Evolutionary conservation across 768 basidiomycete genomes (phyloP), one percentile per base, ranked within the genome.

Genomic region (Lactarius evosmus): DNA sequence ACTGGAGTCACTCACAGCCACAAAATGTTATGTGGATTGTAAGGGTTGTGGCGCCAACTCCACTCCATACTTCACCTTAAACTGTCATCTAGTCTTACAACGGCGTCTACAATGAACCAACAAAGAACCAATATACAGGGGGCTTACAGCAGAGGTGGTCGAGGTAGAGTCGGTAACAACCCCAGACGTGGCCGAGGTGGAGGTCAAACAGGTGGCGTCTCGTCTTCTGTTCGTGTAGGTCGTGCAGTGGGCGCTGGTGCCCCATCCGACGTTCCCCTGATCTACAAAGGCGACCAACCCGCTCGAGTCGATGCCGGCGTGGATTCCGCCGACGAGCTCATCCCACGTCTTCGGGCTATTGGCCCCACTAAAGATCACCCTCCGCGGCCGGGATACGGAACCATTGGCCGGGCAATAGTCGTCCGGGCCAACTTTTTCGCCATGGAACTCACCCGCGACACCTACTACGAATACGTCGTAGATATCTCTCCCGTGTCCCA

Each of bases 361-460:
- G 29, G 40, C 27, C 29, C 7, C 46, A 46, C 46, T 4, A 46
- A 46, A 14, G 67, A 66, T 7, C 50, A 66, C 0, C 67, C 66
- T 16, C 44, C 62, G 1, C 67, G 67, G 1, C 67, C 67, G 4
- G 67, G 67, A 1, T 69, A 61, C 30, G 68, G 68, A 22, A 27
- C 71, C 75, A 1, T 80, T 79, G 58, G 9, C 66, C 77, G 0
- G 16, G 66, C 53, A 6, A 78, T 84, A 66, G 80, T 72, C 0
- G 72, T 88, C 17, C 79, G 88, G 1, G 78, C 86, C 27, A 89
- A 88, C 70, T 87, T 87, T 74, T 87, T 87, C 71, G 70, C 84
- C 0, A 67, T 88, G 16, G 77, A 71, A 33, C 67, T 82, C 46
- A 46, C 22, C n/a, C 78, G 78, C 2, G 76, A 77, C 0, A 74